Base-by-base conservation (phyloP, 495 filamentous ascomycete species). In the Tuber calosporum region DNA sequence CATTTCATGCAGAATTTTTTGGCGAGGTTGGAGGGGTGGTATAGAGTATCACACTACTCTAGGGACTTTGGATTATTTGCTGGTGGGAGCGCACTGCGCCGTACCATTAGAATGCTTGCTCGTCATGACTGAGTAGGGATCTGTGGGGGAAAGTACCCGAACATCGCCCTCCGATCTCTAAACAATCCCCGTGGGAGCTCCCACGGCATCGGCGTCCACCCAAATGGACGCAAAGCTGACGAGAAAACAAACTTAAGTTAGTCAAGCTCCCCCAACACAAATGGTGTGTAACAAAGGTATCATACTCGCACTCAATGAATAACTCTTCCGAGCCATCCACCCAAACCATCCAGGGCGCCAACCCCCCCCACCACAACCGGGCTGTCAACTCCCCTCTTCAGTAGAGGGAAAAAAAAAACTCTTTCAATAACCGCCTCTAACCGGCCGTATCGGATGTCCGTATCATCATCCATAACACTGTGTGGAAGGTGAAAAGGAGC, bases 91-190 rank as follows among this genome's bases (percentile, higher is more conserved):
- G 76, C 70, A n/a, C 71, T 72, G 34, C 76, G 30, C 62, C 74
- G 36, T 45, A 38, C 17, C 34, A 36, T 22, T 26, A 48, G 30
- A 38, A n/a, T 4, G 26, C 26, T 74, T 45, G 69, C 42, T 34
- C 36, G 37, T 17, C 22, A 22, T 36, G 26, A 53, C 8, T 5
- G 11, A 62, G 26, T 13, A 6, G 53, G 53, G 53, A 30, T 62
- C 2, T n/a, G 22, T 11, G 45, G 34, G 11, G 37, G 20, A n/a
- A 72, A 13, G 66, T 67, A 81, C 26, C 26, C 22, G 58, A 79
- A 73, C 26, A 73, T 79, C 40, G 79, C 79, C 58, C 69, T 77
- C 79, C 79, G 80, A 1, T 71, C 40, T 9, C 79, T 78, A 22
- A 77, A 73, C 30, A 71, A 37, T n/a, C 4, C 78, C 79, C 17